Evolutionary conservation across 345 rosid genomes (phyloP).

Genomic region (Rhodomyrtus tomentosa): DNA sequence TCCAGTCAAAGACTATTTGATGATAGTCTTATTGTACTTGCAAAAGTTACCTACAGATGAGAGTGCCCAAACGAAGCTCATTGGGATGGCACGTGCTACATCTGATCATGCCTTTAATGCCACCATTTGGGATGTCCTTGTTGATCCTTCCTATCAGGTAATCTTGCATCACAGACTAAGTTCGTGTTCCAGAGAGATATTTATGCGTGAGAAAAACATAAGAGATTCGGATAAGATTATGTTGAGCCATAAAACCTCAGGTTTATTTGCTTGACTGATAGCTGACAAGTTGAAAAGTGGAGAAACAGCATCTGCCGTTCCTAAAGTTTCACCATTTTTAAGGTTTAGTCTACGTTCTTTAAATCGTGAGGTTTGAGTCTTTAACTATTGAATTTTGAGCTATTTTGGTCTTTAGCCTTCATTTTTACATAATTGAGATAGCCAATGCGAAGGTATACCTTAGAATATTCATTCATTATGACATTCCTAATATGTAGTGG

Average conservation of each 20-base stretch:
- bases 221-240: background rate
- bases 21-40: slow-evolving; percentile 87
- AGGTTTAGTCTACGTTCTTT: background rate
- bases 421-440: background rate
- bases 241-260: background rate
- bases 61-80: slow-evolving; percentile 51
- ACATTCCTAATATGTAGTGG: background rate
- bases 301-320: background rate
- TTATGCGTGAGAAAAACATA: background rate
- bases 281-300: background rate
- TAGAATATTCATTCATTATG: background rate
- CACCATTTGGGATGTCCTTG: slow-evolving; percentile 98
- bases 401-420: background rate
- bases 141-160: slow-evolving; percentile 96
- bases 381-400: background rate
- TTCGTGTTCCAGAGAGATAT: background rate
- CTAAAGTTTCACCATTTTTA: background rate
- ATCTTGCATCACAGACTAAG: background rate
- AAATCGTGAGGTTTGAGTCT: background rate
- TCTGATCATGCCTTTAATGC: slow-evolving; percentile 98
- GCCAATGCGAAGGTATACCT: background rate
- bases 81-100: slow-evolving; percentile 99
- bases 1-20: slow-evolving; percentile 37
- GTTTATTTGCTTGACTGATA: background rate
- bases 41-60: slow-evolving; percentile 95